Percentiles rank a stretch among this genome's conserved stretches.
Evolutionary conservation across 306 rosid genomes (phyloP).

Genomic region (Leucaena leucocephala): DNA sequence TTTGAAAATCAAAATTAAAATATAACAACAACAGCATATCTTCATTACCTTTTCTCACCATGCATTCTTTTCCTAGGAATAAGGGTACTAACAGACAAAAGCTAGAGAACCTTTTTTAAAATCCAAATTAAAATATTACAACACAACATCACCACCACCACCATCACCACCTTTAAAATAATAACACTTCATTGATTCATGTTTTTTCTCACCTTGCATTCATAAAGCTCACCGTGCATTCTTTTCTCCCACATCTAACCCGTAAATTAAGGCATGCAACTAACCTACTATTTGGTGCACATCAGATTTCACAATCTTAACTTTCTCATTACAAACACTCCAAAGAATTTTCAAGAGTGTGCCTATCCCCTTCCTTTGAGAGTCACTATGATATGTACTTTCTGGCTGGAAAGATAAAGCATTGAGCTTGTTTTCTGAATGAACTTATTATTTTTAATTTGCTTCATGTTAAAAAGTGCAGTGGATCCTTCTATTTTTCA

Average conservation of each 20-base stretch:
- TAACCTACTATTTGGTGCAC: neutral
- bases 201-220: neutral
- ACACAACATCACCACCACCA: too few species aligned
- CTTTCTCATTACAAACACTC: neutral
- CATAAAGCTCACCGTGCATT: neutral
- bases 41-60: neutral
- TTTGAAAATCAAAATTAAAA: too few species aligned
- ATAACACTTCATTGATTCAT: neutral
- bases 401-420: neutral
- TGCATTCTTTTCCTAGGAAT: neutral
- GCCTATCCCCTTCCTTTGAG: neutral
- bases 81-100: too few species aligned
- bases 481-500: neutral
- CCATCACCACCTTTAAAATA: neutral
- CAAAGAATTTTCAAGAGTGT: neutral
- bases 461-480: neutral
- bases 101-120: too few species aligned
- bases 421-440: neutral
- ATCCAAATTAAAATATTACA: too few species aligned
- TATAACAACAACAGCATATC: too few species aligned
- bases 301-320: neutral
- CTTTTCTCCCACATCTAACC: neutral
- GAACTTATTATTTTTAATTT: neutral
- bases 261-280: neutral
- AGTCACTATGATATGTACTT: neutral